Conservation (phyloP, 129 eudicot species). For the Pulicaria dysenterica region DNA sequence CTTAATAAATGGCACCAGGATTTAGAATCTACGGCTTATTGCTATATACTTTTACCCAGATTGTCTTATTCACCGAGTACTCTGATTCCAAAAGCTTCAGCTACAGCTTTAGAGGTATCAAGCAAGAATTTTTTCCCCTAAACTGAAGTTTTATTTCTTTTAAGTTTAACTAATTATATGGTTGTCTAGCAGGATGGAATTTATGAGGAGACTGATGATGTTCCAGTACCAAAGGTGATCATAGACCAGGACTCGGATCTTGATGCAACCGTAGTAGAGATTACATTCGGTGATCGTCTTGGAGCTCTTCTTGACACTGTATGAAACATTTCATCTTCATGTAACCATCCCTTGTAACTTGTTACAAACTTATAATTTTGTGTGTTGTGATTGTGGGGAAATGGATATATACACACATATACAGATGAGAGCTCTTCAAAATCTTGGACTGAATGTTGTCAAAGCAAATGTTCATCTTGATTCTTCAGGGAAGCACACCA, state of each 20-base stretch:
- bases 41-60: slow-evolving; percentile 44
- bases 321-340: slow-evolving; percentile 13
- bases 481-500: slow-evolving; percentile 91
- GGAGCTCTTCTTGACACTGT: slow-evolving; percentile 98
- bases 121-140: not conserved
- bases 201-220: slow-evolving; percentile 51
- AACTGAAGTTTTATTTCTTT: not conserved
- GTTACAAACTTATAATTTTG: not conserved
- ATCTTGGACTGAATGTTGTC: slow-evolving; percentile 89
- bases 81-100: slow-evolving; percentile 59
- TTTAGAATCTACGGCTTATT: slow-evolving; percentile 24
- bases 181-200: slow-evolving; percentile 49
- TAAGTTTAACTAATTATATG: not conserved
- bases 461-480: slow-evolving; percentile 93
- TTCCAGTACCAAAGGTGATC: slow-evolving; percentile 83
- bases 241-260: slow-evolving; percentile 88
- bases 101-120: slow-evolving; percentile 81
- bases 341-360: not conserved
- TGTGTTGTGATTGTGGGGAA: slow-evolving; percentile 32
- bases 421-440: slow-evolving; percentile 85
- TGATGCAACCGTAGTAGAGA: slow-evolving; percentile 74
- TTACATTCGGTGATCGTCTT: slow-evolving; percentile 93
- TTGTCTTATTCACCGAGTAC: slow-evolving; percentile 41
- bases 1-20: slow-evolving; percentile 6
- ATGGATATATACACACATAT: slow-evolving; percentile 52